Evolutionary conservation across 148 eudicot species (phyloP), one percentile per base, ranked within the genome.

Genomic region (Vaccinium vitisidaea): DNA sequence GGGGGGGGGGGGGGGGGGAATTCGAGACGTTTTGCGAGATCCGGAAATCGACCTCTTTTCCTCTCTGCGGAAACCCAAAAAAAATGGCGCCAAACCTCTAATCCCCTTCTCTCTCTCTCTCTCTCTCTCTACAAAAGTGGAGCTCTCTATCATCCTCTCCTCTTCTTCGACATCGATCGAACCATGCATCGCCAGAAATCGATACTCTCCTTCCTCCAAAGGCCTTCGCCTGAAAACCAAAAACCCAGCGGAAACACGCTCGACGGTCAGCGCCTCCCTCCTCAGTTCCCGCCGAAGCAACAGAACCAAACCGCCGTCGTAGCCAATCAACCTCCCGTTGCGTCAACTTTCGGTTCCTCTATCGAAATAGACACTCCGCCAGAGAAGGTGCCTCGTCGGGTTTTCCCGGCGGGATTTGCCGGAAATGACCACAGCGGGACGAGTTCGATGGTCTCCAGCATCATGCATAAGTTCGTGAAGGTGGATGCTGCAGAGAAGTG

Each of bases 361-460:
- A 69, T 77, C 53, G 95, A 93, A 70, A 73, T 87, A 39, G 98
- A 92, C n/a, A 97, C 98, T 48, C 98, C 99, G 46, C 98, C 98
- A 21, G 98, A 95, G 90, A 97, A 97, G 89, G 84, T 71, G 85
- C 98, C 95, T 36, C 95, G 95, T 79, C 86, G 65, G 84, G 55
- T 89, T 79, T 25, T 92, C 23, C 80, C 89, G 15, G 82, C 84
- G 49, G 86, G 84, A 70, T 83, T 88, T 43, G 86, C 92, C 63
- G 94, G 91, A 12, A 79, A 36, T 18, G 84, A 81, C 46, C 83
- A 88, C 16, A 19, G 19, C n/a, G 89, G 80, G 80, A 85, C 86
- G 59, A 81, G 91, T 15, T 90, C 91, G 6, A 54, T 88, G 65
- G 95, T 97, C 87, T 88, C 93, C 8, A 89, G 88, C 85, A 94